Evolutionary conservation across 2,329 filamentous ascomycete genomes (phyloP), one percentile per base, ranked within the genome.

Genomic region (Colletotrichum liriopes): DNA sequence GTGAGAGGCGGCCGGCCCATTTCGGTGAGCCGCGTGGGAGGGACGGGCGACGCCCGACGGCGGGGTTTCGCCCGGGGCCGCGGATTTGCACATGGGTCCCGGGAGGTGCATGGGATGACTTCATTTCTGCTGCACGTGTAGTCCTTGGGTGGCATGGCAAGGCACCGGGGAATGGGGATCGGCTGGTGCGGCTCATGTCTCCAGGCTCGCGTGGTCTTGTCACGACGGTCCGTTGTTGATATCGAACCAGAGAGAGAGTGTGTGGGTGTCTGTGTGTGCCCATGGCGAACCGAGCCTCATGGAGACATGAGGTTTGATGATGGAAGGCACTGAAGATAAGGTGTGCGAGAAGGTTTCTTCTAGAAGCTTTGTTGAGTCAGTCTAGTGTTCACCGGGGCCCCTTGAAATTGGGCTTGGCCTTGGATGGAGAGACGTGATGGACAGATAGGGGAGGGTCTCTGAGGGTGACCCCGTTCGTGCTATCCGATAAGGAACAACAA

Each of bases 71-170:
- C 11, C 58, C 41, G 59, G 29, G 39, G 64, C 29, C 43, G 54
- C 16, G 26, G 68, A 71, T 71, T 59, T 67, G 68, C 68, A 45
- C 56, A 67, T 49, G 67, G 68, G 64, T 26, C 68, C 68, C 35
- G 56, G 64, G 35, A 47, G 41, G 23, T 68, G 64, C 68, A 67
- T 71, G 64, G 59, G 47, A 71, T 71, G 68, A 68, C 68, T 71
- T 71, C 64, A 67, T 71, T 23, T 35, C 23, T 56, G 12, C 52
- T 23, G 32, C 32, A 23, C 29, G 49, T 26, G 9, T 20, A 32
- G 49, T 32, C 26, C 49, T 29, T 18, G 49, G 12, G 16, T 0
- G 26, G 23, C 14, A 29, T 18, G 23, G 9, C 8, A 18, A n/a
- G 51, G 51, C 16, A 12, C 9, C 14, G 14, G 29, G 16, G 51